Base-by-base conservation (phyloP, 345 rosid species). In the Sisymbrium irio region DNA sequence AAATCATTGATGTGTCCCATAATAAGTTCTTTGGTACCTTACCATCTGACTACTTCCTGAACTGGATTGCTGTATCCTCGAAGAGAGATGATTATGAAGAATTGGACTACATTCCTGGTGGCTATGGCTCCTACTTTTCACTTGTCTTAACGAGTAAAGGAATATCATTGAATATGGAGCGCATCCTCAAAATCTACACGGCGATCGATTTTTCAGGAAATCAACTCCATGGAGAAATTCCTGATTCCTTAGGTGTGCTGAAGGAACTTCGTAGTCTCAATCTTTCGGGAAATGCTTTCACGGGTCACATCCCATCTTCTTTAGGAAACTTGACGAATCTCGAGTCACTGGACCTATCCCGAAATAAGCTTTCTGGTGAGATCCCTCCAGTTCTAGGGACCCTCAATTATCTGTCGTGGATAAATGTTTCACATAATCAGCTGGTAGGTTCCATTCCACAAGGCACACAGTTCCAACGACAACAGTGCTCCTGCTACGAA, bases 351-450 rank as follows among this genome's bases (percentile, higher is more conserved):
- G 66, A 61, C 33, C 1, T 61, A 5, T 61, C 66, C 4, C 50
- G 40, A 40, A 61, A 61, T 35, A 39, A 7, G 50, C 19, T 61
- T 40, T 61, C 66, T 7, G 66, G 66, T 18, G 66, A 61, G 66
- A 61, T 40, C 0, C 66, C 66, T 36, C 33, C 32, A 4, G 6
- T 40, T 12, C 66, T 61, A 1, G 50, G 50, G 13, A n/a, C 41
- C 13, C 50, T 61, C 12, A 20, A 12, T 22, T 61, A 15, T 14
- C 65, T 61, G 14, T 49, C 0, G 19, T 61, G 17, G 44, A 60
- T 60, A 33, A 60, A 60, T 0, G 27, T 60, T 33, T 60, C 65
- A 11, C 46, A 60, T 60, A 60, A 37, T 20, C 8, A 60, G 35
- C 50, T 40, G 0, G 33, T 19, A 1, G 51, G 66, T 25, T 7